These are phyloP conservation scores for Colletotrichum filicis DNA, from an alignment of 2,329 filamentous ascomycete genomes.

Conservation along the genomic window DNA sequence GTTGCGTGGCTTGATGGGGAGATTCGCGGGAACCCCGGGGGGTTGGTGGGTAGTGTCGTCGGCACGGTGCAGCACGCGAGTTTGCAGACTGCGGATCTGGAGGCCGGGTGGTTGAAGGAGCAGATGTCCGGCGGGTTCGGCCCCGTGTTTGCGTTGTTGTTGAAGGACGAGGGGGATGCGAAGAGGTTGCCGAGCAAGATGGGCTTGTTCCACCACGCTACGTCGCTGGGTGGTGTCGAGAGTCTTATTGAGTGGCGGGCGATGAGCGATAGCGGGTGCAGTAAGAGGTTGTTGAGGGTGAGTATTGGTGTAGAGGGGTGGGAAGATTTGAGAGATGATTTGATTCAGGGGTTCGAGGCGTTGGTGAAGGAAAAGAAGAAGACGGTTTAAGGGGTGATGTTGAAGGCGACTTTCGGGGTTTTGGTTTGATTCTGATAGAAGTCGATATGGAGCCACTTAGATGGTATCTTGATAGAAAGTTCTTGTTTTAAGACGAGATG, in stretches of 20 bases:
- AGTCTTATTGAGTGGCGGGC: conserved; percentile 96
- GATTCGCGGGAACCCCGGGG: conserved; percentile 47
- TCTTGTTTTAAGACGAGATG: too few species aligned
- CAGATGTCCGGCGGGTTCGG: conserved; percentile 96
- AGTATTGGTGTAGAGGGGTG: conserved; percentile 89
- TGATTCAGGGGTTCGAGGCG: conserved; percentile 73
- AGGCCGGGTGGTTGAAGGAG: conserved; percentile 76
- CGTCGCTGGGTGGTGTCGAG: conserved; percentile 92
- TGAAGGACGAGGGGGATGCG: conserved; percentile 71
- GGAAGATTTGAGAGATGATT: conserved; percentile 84
- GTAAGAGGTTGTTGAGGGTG: conserved; percentile 78
- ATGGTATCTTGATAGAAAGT: background rate
- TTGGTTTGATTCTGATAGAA: background rate
- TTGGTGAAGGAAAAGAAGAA: conserved; percentile 51
- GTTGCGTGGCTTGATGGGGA: conserved; percentile 76
- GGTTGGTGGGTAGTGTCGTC: conserved; percentile 64
- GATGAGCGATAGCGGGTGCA: conserved; percentile 83
- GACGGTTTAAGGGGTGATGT: background rate
- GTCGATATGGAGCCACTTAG: background rate
- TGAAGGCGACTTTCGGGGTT: background rate
- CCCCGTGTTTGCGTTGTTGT: conserved; percentile 83
- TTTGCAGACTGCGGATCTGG: conserved; percentile 71
- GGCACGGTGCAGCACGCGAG: conserved; percentile 79
- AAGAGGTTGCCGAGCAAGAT: conserved; percentile 80
- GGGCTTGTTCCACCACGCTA: conserved; percentile 91